These are phyloP conservation scores for Trypanosomatidae sp. DNA, from an alignment of 208 protist species.

Conservation along the genomic window DNA sequence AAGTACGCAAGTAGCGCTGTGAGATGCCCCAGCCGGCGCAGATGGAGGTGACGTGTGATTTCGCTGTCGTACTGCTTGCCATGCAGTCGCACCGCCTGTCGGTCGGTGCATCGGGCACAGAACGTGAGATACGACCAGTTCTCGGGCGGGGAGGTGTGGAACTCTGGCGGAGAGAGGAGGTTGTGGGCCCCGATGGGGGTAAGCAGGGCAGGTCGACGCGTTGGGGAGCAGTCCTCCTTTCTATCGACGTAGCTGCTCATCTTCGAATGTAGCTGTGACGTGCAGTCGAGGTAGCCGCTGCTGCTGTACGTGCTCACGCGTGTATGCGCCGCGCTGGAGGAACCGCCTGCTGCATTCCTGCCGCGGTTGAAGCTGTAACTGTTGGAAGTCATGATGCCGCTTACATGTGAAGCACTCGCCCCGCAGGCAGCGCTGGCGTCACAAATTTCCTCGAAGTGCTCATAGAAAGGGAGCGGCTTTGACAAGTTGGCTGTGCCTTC, in stretches of 20 bases:
- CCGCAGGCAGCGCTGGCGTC: slow-evolving; percentile 23
- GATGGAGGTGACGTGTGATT: slow-evolving; percentile 20
- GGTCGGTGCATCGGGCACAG: slow-evolving; percentile 41
- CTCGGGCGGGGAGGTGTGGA: slow-evolving; percentile 24
- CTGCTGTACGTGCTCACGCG: slow-evolving; percentile 22
- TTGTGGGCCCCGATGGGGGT: not conserved
- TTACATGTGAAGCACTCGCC: slow-evolving; percentile 6
- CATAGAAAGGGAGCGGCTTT: slow-evolving; percentile 37
- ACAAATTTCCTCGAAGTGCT: slow-evolving; percentile 37
- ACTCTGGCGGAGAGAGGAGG: slow-evolving; percentile 27
- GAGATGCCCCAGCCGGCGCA: slow-evolving; percentile 51
- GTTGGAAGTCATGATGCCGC: slow-evolving; percentile 10
- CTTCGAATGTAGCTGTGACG: slow-evolving; percentile 19
- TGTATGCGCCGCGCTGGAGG: slow-evolving; percentile 14
- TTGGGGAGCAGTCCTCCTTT: slow-evolving; percentile 5
- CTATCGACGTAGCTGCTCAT: slow-evolving; percentile 16
- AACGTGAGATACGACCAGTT: slow-evolving; percentile 59
- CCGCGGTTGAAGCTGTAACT: slow-evolving; percentile 16
- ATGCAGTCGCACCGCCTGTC: slow-evolving; percentile 30
- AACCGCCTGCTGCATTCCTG: not conserved
- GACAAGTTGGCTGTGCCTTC: slow-evolving; percentile 18
- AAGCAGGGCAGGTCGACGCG: not conserved
- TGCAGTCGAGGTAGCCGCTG: slow-evolving; percentile 21
- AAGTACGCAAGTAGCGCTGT: slow-evolving; percentile 52
- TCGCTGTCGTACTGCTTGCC: slow-evolving; percentile 41